These are phyloP conservation scores for Pholiota microspora DNA, from an alignment of 768 basidiomycete genomes.

Conservation along the genomic window DNA sequence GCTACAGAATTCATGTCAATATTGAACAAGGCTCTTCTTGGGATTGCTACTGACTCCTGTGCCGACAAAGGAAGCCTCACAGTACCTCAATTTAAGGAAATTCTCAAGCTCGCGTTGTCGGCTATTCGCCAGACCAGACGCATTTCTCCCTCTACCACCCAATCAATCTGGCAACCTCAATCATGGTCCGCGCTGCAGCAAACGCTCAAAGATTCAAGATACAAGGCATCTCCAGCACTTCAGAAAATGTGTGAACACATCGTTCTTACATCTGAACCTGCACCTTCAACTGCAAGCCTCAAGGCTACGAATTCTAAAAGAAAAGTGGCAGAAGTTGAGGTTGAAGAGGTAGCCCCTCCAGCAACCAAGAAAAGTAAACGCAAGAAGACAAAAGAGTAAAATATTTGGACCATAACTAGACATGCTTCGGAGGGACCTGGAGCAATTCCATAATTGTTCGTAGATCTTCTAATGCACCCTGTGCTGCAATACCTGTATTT, in stretches of 20 bases:
- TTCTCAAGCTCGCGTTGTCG: conserved; percentile 66
- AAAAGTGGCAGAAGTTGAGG: conserved; percentile 30
- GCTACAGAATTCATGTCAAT: conserved; percentile 47
- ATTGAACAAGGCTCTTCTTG: conserved; percentile 49
- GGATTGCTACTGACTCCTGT: conserved; percentile 46
- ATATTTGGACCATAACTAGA: conserved; percentile 17
- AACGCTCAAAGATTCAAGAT: conserved; percentile 52
- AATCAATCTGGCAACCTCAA: conserved; percentile 55
- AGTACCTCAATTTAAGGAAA: conserved; percentile 71
- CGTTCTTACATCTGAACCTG: conserved; percentile 22
- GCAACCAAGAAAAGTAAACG: conserved; percentile 24
- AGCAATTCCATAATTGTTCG: conserved; percentile 22
- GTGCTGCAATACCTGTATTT: conserved; percentile 14
- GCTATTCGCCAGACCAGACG: conserved; percentile 67
- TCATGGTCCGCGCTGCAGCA: conserved; percentile 52
- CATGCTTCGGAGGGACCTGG: conserved; percentile 11
- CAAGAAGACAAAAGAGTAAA: conserved; percentile 44
- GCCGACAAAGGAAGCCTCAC: conserved; percentile 45
- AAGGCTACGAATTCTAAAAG: conserved; percentile 24
- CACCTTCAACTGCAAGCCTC: conserved; percentile 14
- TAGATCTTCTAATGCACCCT: conserved; percentile 27
- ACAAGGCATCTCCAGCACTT: conserved; percentile 62
- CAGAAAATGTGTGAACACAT: conserved; percentile 67
- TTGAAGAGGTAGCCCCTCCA: conserved; percentile 7
- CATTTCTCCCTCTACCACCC: conserved; percentile 29